phyloP scores from a whole-genome alignment of 2,329 filamentous ascomycete species.

The Acarospora socialis region DNA sequence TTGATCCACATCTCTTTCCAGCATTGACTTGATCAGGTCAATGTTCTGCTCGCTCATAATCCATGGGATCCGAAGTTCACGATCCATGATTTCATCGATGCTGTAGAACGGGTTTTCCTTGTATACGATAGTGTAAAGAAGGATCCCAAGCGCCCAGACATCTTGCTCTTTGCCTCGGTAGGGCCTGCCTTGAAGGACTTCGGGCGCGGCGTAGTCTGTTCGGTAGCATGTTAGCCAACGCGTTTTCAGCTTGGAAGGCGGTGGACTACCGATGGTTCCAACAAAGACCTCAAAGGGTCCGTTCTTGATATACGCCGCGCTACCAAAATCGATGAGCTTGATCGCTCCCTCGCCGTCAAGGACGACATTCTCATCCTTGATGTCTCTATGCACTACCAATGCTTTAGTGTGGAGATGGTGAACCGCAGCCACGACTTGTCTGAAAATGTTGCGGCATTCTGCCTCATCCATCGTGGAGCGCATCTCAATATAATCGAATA shows the following conservation, averaged over 20 bases:
- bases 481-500: conserved; percentile 97
- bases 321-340: conserved; percentile 96
- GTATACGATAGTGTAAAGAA: conserved; percentile 97
- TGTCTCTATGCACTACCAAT: conserved; percentile 87
- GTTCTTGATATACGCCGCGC: conserved; percentile 94
- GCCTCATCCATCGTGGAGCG: conserved; percentile 91
- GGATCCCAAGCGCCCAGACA: conserved; percentile 91
- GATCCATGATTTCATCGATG: conserved; percentile 98
- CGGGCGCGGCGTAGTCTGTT: conserved; percentile 92
- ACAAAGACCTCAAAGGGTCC: conserved; percentile 98
- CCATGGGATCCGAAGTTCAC: conserved; percentile 81
- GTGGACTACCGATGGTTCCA: conserved; percentile 69
- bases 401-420: conserved; percentile 86
- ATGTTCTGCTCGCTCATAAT: conserved; percentile 84
- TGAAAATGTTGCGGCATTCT: conserved; percentile 89
- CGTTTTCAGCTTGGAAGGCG: not conserved
- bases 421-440: conserved; percentile 78
- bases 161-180: conserved; percentile 96
- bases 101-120: conserved; percentile 99
- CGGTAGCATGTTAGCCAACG: conserved; percentile 6
- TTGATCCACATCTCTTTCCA: conserved; percentile 73
- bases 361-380: conserved; percentile 98
- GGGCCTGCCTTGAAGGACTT: conserved; percentile 81
- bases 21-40: conserved; percentile 79
- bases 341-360: conserved; percentile 90